A percentile compares a stretch with the other conserved stretches of the same genome.
Conservation (phyloP, 305 asterid species). For the Fraxinus xanthoxyloides region DNA sequence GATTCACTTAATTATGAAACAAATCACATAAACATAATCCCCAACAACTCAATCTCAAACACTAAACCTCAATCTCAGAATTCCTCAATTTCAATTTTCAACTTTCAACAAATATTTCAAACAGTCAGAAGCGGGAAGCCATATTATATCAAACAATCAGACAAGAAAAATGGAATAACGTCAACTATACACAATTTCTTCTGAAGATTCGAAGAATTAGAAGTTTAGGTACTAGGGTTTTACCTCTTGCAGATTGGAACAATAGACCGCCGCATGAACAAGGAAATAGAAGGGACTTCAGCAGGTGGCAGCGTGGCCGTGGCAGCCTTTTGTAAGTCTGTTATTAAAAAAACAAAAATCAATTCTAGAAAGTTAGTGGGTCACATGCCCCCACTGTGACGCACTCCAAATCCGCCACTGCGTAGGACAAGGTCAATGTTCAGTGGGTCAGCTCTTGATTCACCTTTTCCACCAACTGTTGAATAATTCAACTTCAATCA, state of each 20-base stretch:
- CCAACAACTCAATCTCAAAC: neutral
- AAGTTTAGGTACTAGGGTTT: neutral
- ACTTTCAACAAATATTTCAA: neutral
- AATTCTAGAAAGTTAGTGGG: no score
- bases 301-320: no score
- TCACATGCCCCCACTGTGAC: no score
- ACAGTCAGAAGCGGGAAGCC: neutral
- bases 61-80: neutral
- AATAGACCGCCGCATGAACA: no score
- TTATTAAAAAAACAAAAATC: no score
- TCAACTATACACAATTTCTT: neutral
- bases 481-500: neutral
- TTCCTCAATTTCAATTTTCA: neutral
- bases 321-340: no score
- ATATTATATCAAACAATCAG: neutral
- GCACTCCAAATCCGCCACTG: no score
- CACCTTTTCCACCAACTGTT: neutral
- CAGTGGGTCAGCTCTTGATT: conserved; percentile 10
- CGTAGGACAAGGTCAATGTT: conserved; percentile 8
- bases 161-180: neutral
- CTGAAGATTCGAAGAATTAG: neutral
- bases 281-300: no score
- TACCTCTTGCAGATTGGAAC: no score
- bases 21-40: neutral
- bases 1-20: neutral